Evolutionary conservation across 495 filamentous ascomycete species (phyloP), one percentile per base, ranked within the genome.

Genomic region (Penicillium maclennaniae): DNA sequence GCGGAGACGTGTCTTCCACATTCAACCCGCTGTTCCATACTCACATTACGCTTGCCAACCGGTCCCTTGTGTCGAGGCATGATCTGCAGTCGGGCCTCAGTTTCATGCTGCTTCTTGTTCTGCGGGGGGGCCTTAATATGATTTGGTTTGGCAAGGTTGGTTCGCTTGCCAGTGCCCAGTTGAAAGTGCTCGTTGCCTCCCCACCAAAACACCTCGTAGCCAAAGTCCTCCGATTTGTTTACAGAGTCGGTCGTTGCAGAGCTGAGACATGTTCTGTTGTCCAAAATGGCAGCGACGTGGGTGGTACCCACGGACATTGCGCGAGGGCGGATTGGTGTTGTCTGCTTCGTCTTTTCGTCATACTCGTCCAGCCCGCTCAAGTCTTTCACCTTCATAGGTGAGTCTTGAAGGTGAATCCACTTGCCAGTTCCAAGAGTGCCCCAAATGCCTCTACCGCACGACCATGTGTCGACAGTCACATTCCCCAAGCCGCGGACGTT

Each of bases 101-200:
- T 81, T 55, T 73, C 77, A 38, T 65, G 55, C n/a, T 53, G 63
- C 56, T 80, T 78, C 25, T 69, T 70, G 9, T 56, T 63, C 43
- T 67, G 55, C 46, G 91, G 82, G 31, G 96, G 72, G 8, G 89
- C 88, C 25, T 83, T 78, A 49, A 98, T 90, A 67, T 97, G 88
- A 0, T 75, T 76, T 14, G 93, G 93, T 9, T 76, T 75, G 27
- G 79, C 71, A 6, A 83, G 56, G 62, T 98, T 97, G 61, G 82
- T 95, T 53, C 92, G 72, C 75, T 84, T 92, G 34, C 93, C 92
- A 4, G 87, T 97, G 4, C 93, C 93, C 16, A 98, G 80, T 64
- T 98, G 93, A 63, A 88, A 96, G 55, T 83, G 79, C 71, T 98
- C 92, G 61, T 97, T 98, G 36, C 88, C 88, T 56, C 93, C 93